Base-by-base conservation (phyloP, 2,329 filamentous ascomycete genomes). In the Aspergillus latus region DNA sequence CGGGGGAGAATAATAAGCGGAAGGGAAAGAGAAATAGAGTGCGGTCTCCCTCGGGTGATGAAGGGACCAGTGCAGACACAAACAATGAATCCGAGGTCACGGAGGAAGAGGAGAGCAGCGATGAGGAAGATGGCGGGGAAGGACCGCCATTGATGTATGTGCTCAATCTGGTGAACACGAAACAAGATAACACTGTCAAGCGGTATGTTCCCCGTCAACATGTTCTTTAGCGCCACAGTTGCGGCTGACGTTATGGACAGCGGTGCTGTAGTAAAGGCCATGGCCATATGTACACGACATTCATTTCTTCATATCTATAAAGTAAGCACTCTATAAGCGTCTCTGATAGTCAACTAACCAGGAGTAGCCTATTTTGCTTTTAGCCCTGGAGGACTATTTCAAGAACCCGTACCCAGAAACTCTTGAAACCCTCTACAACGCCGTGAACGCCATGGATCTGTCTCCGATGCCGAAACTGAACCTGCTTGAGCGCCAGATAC, bases 301-400 rank as follows among this genome's bases (percentile, higher is more conserved):
- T 92, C 94, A 2, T 99, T 99, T 74, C 78, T 99, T 64, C 94
- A 99, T 75, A 99, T 99, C 62, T 99, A 99, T 79, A 99, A 99
- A 83, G 89, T 88, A 72, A 63, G 79, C 56, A 28, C 11, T 21
- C 5, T n/a, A 47, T 34, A 11, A 16, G 5, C 28, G 4, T 4
- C 13, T n/a, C 13, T 43, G 44, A 28, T 37, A 8, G 43, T 13
- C 30, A 47, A 39, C 58, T 60, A 54, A 55, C 52, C 64, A 54
- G 36, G 30, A 15, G 37, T 57, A 93, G 89, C 94, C 94, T 28
- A 81, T 99, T 39, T 81, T 99, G 51, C 80, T 99, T 37, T 78
- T 99, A 42, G 94, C 94, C 0, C 80, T 99, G 51, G 93, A 99
- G 68, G 93, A 97, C 70, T 99, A 99, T 73, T 99, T 97, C 76